Base-by-base conservation (phyloP, 805 yeast genomes). In the Pichia phayaonensis region DNA sequence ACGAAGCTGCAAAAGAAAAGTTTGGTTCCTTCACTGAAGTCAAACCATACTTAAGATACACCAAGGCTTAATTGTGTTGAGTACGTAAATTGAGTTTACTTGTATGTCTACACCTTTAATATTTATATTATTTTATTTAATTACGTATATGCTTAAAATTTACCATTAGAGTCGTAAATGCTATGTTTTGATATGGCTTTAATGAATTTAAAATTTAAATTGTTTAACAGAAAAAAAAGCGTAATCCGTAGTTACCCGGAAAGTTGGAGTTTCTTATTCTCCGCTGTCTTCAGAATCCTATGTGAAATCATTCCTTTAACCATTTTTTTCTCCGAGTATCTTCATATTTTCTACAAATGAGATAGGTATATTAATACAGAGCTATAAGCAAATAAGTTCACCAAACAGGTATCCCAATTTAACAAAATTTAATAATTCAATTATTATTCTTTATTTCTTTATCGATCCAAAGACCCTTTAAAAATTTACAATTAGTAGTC, bases 41-140 rank as follows among this genome's bases (percentile, higher is more conserved):
- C 69, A 90, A 87, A 78, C 95, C 97, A 56, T 90, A 90, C 80
- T 78, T 90, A 70, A 85, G 96, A 72, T 82, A 65, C 71, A 81
- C 84, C 39, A 54, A 56, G 55, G 58, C 55, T 51, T 55, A 48
- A 54, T 20, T 39, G 21, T 18, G 8, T 40, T 27, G 20, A 34
- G 3, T n/a, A 39, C n/a, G 12, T 47, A 21, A 8, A 20, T 34
- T 27, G 36, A 20, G 7, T 27, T 18, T 36, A 20, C 29, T 22
- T 23, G 2, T 11, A 10, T 24, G 21, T 21, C 18, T 31, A n/a
- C 23, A 11, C 21, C 20, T 22, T 18, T 24, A 41, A 36, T 40
- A 26, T 5, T 44, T 34, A 18, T 21, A 18, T 24, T n/a, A n/a
- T 21, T 26, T 10, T 29, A 29, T 29, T 7, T 29, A 40, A 22